A percentile compares a stretch with the other conserved stretches of the same genome.
These are phyloP conservation scores for Stagonosporopsis chrysanthemi DNA, from an alignment of 2,329 filamentous ascomycete species.

Conservation along the genomic window DNA sequence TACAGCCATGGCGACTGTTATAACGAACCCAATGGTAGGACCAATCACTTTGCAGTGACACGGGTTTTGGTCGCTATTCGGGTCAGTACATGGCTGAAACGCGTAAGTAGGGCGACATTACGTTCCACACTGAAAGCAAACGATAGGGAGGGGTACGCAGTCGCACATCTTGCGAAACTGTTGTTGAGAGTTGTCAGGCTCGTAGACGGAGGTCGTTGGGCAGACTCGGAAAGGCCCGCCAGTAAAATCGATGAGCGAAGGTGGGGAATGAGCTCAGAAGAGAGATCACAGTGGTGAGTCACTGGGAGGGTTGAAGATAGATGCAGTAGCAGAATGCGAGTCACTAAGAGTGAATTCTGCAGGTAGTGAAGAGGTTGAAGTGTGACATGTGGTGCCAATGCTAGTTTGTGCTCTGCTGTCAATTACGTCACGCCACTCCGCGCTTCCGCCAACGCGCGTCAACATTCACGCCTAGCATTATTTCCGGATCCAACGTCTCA, in stretches of 20 bases:
- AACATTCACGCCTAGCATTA: constrained; percentile 3
- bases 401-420: background rate
- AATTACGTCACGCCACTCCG: constrained; percentile 11
- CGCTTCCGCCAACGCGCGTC: constrained; percentile 9
- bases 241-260: background rate
- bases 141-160: constrained; percentile 57
- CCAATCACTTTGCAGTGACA: constrained; percentile 65
- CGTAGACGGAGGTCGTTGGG: background rate
- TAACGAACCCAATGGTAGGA: constrained; percentile 61
- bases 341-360: background rate
- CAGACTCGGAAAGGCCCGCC: background rate
- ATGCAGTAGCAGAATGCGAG: background rate
- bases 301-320: no score
- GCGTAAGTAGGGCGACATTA: constrained; percentile 23
- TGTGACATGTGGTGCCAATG: background rate
- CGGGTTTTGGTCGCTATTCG: constrained; percentile 61
- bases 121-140: constrained; percentile 64
- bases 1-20: constrained; percentile 60
- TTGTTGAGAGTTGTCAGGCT: background rate
- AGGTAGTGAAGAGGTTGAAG: constrained; percentile 14
- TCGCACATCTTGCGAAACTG: constrained; percentile 28
- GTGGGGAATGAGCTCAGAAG: background rate
- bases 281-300: background rate
- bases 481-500: background rate
- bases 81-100: constrained; percentile 20